phyloP scores from a whole-genome alignment of 148 eudicot genomes.

The Nyssa sinensis region DNA sequence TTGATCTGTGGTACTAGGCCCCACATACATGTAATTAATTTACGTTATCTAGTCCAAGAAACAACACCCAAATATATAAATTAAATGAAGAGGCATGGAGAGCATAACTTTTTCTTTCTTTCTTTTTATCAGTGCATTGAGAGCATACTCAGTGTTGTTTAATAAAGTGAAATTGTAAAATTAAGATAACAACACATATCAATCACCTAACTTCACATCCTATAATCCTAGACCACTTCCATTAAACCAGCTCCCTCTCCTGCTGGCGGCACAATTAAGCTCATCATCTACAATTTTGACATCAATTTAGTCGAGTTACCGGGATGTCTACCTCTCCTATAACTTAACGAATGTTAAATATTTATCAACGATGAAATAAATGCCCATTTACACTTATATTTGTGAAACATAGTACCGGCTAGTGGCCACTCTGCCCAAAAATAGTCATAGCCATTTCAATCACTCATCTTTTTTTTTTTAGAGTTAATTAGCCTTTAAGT shows the following conservation, averaged over 20 bases:
- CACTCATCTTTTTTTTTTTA: no score
- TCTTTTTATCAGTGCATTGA: no score
- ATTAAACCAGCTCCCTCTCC: no score
- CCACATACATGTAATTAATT: not conserved
- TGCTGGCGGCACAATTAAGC: no score
- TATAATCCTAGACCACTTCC: no score
- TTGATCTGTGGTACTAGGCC: not conserved
- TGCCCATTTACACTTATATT: constrained; percentile 16
- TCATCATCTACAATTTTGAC: not conserved
- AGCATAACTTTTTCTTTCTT: not conserved
- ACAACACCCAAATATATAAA: not conserved
- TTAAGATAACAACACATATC: no score
- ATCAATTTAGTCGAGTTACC: not conserved
- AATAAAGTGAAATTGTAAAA: no score
- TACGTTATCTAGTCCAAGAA: not conserved
- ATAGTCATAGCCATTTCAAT: constrained; percentile 45
- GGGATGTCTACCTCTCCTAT: not conserved
- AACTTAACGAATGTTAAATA: not conserved
- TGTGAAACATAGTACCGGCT: constrained; percentile 91
- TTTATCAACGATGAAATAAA: not conserved
- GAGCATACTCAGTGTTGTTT: not conserved
- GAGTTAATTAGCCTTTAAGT: no score
- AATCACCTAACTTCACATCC: no score
- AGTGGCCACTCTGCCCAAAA: constrained; percentile 84
- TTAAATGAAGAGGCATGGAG: not conserved